These are phyloP conservation scores for Tricholoma matsutake DNA, from an alignment of 768 basidiomycete species.

Conservation along the genomic window DNA sequence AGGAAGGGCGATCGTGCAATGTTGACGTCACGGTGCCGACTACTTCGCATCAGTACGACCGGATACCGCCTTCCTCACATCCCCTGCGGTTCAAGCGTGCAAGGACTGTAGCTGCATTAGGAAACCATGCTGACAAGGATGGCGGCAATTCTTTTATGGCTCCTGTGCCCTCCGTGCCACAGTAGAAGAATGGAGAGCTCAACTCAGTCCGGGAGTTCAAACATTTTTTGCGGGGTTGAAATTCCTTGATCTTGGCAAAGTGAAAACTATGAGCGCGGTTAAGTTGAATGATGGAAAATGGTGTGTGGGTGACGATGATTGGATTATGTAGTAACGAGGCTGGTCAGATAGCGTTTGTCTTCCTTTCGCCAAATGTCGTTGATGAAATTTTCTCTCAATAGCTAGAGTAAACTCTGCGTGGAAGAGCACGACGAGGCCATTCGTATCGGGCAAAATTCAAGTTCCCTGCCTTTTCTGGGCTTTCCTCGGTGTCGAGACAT, in stretches of 20 bases:
- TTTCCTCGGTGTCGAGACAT: no score
- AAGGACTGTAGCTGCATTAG: conserved; percentile 25
- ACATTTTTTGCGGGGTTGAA: conserved; percentile 54
- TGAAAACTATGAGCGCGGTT: conserved; percentile 53
- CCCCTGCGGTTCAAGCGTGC: conserved; percentile 48
- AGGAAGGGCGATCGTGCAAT: conserved; percentile 52
- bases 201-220: conserved; percentile 11
- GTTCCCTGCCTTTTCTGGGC: no score
- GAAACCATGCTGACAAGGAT: background rate
- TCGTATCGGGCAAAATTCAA: no score
- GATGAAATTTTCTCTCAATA: conserved; percentile 26
- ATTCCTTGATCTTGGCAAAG: conserved; percentile 67
- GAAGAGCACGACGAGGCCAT: conserved; percentile 48
- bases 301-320: conserved; percentile 36
- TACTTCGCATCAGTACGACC: conserved; percentile 52
- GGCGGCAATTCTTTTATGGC: conserved; percentile 11
- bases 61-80: conserved; percentile 16
- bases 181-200: conserved; percentile 17
- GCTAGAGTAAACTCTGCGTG: conserved; percentile 66
- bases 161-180: conserved; percentile 5
- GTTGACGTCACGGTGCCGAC: conserved; percentile 58
- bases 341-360: conserved; percentile 56
- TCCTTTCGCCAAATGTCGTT: background rate
- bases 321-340: conserved; percentile 66
- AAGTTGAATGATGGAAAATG: conserved; percentile 57